Evolutionary conservation across 225 moss, liverwort and hornwort genomes (phyloP).

Genomic region (Lunularia cruciata): DNA sequence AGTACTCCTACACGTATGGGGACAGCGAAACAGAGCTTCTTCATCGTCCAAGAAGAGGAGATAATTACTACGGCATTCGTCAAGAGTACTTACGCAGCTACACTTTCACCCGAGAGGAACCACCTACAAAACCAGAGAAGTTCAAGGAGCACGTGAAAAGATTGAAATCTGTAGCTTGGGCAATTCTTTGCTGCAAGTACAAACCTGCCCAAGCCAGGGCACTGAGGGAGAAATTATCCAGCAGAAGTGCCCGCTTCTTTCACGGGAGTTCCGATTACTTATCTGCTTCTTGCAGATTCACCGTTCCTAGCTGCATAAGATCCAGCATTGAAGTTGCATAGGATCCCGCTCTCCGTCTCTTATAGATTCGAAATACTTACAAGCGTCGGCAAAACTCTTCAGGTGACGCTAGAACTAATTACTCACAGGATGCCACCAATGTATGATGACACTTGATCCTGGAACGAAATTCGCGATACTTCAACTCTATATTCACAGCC

Average conservation of each 20-base stretch:
- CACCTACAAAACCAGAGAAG: constrained; percentile 30
- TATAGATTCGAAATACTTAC: background rate
- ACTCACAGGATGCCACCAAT: background rate
- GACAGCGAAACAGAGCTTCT: constrained; percentile 30
- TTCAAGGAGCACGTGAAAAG: constrained; percentile 35
- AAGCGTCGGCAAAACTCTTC: background rate
- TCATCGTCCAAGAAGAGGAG: constrained; percentile 43
- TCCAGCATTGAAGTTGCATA: constrained; percentile 35
- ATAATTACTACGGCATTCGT: constrained; percentile 49
- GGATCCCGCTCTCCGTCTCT: background rate
- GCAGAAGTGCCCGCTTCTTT: constrained; percentile 37
- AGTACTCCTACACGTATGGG: constrained; percentile 21
- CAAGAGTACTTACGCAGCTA: constrained; percentile 52
- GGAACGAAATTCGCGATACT: background rate
- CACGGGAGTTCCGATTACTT: constrained; percentile 29
- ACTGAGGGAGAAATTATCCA: constrained; percentile 32
- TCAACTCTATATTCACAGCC: background rate
- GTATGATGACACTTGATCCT: background rate
- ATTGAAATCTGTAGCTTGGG: constrained; percentile 40
- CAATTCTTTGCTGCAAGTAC: constrained; percentile 46
- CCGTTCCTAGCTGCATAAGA: constrained; percentile 38
- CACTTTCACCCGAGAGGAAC: constrained; percentile 40
- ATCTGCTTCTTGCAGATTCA: constrained; percentile 38
- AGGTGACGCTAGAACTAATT: background rate
- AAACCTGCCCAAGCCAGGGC: constrained; percentile 20